Evolutionary conservation across 2,329 filamentous ascomycete genomes (phyloP).

Genomic region (Ophiosphaerella herpotricha): DNA sequence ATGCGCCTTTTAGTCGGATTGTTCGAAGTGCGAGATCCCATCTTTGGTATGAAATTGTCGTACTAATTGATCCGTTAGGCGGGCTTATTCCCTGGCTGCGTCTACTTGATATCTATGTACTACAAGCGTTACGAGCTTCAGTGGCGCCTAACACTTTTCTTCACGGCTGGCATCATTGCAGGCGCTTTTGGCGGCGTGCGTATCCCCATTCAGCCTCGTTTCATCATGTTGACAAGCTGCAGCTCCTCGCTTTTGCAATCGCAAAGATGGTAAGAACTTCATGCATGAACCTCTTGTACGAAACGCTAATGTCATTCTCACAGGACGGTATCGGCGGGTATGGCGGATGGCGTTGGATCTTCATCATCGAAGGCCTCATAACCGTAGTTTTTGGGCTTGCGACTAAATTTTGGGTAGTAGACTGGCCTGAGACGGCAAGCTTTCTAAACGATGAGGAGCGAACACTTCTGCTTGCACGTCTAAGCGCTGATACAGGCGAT

Average conservation of each 20-base stretch:
- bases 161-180: conserved; percentile 48
- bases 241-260: conserved; percentile 55
- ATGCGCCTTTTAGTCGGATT: conserved; percentile 49
- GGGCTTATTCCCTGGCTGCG: conserved; percentile 20
- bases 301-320: too few species aligned
- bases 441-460: conserved; percentile 36
- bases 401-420: conserved; percentile 58
- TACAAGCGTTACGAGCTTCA: conserved; percentile 52
- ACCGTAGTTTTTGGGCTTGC: conserved; percentile 46
- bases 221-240: not conserved
- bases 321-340: conserved; percentile 55
- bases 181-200: conserved; percentile 48
- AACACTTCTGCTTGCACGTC: conserved; percentile 33
- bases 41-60: conserved; percentile 18
- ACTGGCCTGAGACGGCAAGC: conserved; percentile 50
- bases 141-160: conserved; percentile 49
- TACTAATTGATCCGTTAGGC: too few species aligned
- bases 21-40: conserved; percentile 45
- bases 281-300: too few species aligned
- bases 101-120: conserved; percentile 45
- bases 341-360: conserved; percentile 43
- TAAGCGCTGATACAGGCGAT: conserved; percentile 31
- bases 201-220: not conserved
- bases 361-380: conserved; percentile 40
- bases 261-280: conserved; percentile 53